A percentile compares a stretch with the other conserved stretches of the same genome.
These are phyloP conservation scores for Paxillus ammoniavirescens DNA, from an alignment of 768 basidiomycete genomes.

Conservation along the genomic window DNA sequence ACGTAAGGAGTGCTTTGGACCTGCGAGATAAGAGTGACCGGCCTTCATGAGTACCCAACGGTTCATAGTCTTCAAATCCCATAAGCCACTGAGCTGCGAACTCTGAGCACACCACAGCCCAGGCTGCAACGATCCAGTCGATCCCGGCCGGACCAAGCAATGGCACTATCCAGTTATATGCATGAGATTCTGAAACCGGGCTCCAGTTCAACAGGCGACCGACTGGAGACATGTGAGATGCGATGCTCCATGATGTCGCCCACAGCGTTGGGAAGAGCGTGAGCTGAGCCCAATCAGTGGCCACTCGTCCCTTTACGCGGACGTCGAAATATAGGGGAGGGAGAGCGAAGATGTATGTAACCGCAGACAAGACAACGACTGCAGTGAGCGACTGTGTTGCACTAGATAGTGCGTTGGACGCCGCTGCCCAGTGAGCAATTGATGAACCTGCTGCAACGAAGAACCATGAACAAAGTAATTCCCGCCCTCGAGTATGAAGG, in stretches of 20 bases:
- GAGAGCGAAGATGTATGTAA: conserved; percentile 46
- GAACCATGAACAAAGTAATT: conserved; percentile 34
- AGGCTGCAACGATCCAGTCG: conserved; percentile 76
- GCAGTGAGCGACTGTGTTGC: conserved; percentile 46
- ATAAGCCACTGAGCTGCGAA: conserved; percentile 57
- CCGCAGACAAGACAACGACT: conserved; percentile 39
- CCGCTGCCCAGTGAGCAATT: conserved; percentile 42
- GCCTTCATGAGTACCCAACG: background rate
- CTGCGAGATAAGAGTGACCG: conserved; percentile 16
- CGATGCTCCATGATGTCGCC: conserved; percentile 57
- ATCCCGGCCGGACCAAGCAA: conserved; percentile 56
- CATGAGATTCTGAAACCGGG: conserved; percentile 48
- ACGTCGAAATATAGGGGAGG: conserved; percentile 39
- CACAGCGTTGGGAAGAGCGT: conserved; percentile 69
- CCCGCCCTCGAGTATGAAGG: conserved; percentile 28
- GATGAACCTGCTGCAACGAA: conserved; percentile 41
- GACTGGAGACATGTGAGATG: conserved; percentile 59
- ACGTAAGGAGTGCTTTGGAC: conserved; percentile 31
- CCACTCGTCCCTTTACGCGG: conserved; percentile 29
- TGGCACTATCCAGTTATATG: conserved; percentile 65
- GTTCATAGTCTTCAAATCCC: conserved; percentile 29
- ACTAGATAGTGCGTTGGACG: conserved; percentile 55
- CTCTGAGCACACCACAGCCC: conserved; percentile 67
- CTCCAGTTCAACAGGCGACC: conserved; percentile 76
- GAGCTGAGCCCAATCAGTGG: conserved; percentile 41